Base-by-base conservation (phyloP, 495 filamentous ascomycete species). In the Penicillium egyptiacum region DNA sequence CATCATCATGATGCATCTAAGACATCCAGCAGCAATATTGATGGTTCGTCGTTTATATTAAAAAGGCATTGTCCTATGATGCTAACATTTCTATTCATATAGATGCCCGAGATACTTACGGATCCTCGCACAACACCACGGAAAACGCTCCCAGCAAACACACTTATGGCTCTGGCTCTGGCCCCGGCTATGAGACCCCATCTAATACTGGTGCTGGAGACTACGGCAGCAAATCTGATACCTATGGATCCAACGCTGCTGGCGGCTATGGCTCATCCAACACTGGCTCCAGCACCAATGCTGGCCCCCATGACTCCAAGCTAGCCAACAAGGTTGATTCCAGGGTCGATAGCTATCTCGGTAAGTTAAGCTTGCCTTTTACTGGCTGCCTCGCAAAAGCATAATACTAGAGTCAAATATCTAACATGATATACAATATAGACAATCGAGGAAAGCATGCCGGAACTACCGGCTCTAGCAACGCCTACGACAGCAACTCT, bases 51-150 rank as follows among this genome's bases (percentile, higher is more conserved):
- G 4, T 26, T 22, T 2, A 31, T 25, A 26, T 51, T 30, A 20
- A 43, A 30, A 1, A 12, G 8, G 7, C 10, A 20, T 42, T 26
- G 39, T 42, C 23, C 20, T 50, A 50, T 49, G 44, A 35, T 19
- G 25, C 71, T 71, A 23, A 79, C 79, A 62, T 75, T 77, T n/a
- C 71, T 75, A 59, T 63, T 9, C 79, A 81, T 63, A 76, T 73
- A 61, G 77, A 81, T 55, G 56, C 66, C 28, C 51, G 53, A 23
- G 42, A 58, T 39, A 45, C 39, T n/a, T 48, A 57, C 54, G 42
- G 55, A 26, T 53, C 65, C 11, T 43, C 55, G 0, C 12, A 43
- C 19, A 31, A 31, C 8, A 49, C 59, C 22, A 31, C 42, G 4
- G 42, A 48, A 11, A 54, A 62, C 35, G 51, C 17, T n/a, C 49